Percentiles rank a stretch among this genome's conserved stretches.
phyloP scores from a whole-genome alignment of 2,329 filamentous ascomycete genomes.

The Alternaria infectoria region DNA sequence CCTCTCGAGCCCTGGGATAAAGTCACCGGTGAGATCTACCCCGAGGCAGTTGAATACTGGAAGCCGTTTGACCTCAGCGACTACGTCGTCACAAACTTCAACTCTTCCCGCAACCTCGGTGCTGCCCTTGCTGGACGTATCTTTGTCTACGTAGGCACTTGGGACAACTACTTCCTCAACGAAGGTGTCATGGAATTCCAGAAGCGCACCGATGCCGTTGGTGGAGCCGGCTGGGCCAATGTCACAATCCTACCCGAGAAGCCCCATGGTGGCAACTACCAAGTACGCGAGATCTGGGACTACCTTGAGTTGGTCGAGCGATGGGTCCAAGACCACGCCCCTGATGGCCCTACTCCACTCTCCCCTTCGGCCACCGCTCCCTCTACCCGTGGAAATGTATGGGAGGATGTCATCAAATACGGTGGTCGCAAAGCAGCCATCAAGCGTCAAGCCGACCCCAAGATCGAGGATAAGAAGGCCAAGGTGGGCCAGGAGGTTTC shows the following conservation, averaged over 20 bases:
- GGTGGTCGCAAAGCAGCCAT: conserved; percentile 46
- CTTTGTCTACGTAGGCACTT: conserved; percentile 45
- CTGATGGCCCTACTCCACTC: conserved; percentile 39
- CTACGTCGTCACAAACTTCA: conserved; percentile 45
- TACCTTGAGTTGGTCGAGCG: conserved; percentile 42
- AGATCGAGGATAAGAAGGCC: conserved; percentile 15
- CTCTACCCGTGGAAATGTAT: conserved; percentile 40
- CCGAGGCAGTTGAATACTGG: conserved; percentile 46
- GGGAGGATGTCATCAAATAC: conserved; percentile 40
- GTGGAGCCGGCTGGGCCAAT: conserved; percentile 47
- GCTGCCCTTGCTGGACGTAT: conserved; percentile 39
- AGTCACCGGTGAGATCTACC: conserved; percentile 49
- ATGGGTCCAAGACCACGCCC: conserved; percentile 43
- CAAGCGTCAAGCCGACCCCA: conserved; percentile 38
- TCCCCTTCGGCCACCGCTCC: conserved; percentile 20
- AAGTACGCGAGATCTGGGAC: conserved; percentile 38
- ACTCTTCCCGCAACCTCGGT: conserved; percentile 41
- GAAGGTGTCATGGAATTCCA: conserved; percentile 47
- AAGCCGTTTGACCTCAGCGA: conserved; percentile 45
- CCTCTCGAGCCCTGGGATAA: conserved; percentile 51
- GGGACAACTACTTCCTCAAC: conserved; percentile 48
- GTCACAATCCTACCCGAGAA: conserved; percentile 41
- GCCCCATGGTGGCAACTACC: conserved; percentile 45
- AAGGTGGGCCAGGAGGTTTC: conserved; percentile 5
- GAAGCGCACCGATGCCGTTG: conserved; percentile 38